Evolutionary conservation across 306 rosid species (phyloP).

Genomic region (Medicago arabica): DNA sequence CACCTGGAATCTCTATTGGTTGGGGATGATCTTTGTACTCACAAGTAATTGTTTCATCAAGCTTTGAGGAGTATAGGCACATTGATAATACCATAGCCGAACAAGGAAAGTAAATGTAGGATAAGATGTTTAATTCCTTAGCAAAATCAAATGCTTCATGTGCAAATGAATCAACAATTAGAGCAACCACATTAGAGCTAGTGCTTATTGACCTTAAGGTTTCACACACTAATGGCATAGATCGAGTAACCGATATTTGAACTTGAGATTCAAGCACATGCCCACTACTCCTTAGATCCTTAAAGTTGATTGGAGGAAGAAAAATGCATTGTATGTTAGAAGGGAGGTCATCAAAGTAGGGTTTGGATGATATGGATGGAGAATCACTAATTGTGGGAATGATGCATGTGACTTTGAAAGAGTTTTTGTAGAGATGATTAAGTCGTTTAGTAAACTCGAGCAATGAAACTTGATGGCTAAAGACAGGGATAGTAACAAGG

Average conservation of each 20-base stretch:
- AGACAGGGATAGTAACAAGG: constrained; percentile 40
- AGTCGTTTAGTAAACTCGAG: constrained; percentile 49
- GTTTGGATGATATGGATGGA: not conserved
- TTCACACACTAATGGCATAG: constrained; percentile 36
- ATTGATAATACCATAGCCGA: constrained; percentile 42
- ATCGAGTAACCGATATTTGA: constrained; percentile 21
- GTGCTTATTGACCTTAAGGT: constrained; percentile 12
- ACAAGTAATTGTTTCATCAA: constrained; percentile 41
- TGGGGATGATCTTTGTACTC: constrained; percentile 43
- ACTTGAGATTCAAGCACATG: constrained; percentile 12
- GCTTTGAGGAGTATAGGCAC: constrained; percentile 24
- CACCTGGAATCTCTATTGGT: constrained; percentile 39
- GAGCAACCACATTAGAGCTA: constrained; percentile 1
- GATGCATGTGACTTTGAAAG: constrained; percentile 46
- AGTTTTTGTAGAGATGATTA: constrained; percentile 22
- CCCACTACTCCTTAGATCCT: constrained; percentile 17
- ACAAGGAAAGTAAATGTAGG: constrained; percentile 49
- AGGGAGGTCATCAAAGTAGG: constrained; percentile 42
- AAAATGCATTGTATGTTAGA: constrained; percentile 32
- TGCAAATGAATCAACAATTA: constrained; percentile 42
- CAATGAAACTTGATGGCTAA: constrained; percentile 45
- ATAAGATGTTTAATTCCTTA: constrained; percentile 39
- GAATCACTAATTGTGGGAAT: constrained; percentile 43
- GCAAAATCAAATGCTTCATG: constrained; percentile 41
- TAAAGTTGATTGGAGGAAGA: constrained; percentile 42